These are phyloP conservation scores for Tylopilus orsonianus DNA, from an alignment of 1,284 basidiomycete genomes.

Conservation along the genomic window DNA sequence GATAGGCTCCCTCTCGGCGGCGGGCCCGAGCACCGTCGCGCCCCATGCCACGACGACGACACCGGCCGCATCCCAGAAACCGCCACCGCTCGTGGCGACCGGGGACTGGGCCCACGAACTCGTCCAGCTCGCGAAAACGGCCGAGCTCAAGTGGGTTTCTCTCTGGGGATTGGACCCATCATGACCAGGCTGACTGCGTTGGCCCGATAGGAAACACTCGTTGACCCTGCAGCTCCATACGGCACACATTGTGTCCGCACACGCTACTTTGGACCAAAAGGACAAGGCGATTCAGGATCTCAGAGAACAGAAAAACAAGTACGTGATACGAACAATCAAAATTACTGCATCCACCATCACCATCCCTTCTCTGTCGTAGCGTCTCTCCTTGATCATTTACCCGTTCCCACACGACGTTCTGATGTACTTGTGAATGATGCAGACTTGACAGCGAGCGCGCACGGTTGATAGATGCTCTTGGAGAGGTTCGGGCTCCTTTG, in stretches of 20 bases:
- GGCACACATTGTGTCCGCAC: constrained; percentile 80
- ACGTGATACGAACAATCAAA: constrained; percentile 26
- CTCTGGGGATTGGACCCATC: background rate
- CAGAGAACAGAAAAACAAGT: constrained; percentile 80
- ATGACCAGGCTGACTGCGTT: constrained; percentile 15
- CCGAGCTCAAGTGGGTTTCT: constrained; percentile 69
- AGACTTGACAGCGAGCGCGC: constrained; percentile 74
- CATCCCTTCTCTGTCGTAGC: background rate
- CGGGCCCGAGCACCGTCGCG: constrained; percentile 35
- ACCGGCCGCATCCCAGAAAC: constrained; percentile 23
- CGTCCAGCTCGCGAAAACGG: constrained; percentile 77
- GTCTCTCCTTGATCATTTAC: background rate
- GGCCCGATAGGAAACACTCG: constrained; percentile 65
- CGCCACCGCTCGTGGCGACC: constrained; percentile 59
- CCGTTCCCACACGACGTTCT: constrained; percentile 15
- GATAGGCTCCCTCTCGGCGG: constrained; percentile 34
- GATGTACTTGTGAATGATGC: constrained; percentile 9
- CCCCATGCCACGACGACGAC: constrained; percentile 34
- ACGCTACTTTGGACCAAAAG: constrained; percentile 73
- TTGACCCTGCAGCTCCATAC: constrained; percentile 78
- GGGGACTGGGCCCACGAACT: constrained; percentile 84
- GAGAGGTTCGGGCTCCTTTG: constrained; percentile 49
- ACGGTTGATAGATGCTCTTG: constrained; percentile 60
- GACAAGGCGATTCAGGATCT: constrained; percentile 74
- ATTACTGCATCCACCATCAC: background rate